phyloP scores from a whole-genome alignment of 768 basidiomycete genomes.

The Serendipita sp. region DNA sequence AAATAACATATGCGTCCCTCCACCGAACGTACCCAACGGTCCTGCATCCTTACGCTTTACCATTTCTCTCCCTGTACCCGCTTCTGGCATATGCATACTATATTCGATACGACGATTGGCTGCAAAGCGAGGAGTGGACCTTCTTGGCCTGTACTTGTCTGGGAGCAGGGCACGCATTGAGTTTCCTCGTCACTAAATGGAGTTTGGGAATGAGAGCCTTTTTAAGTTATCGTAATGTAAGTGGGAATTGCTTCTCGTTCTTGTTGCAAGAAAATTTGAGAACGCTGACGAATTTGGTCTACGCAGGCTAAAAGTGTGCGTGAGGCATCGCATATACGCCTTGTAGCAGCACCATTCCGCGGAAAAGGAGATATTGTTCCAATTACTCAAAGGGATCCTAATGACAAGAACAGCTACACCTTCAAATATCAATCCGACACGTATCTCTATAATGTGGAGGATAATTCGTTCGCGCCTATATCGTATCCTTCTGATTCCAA shows the following conservation, averaged over 20 bases:
- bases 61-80: conserved; percentile 70
- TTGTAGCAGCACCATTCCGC: conserved; percentile 64
- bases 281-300: not conserved
- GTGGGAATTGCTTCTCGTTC: conserved; percentile 11
- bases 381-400: conserved; percentile 14
- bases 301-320: conserved; percentile 43
- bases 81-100: conserved; percentile 84
- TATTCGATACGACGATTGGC: conserved; percentile 77
- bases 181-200: conserved; percentile 87
- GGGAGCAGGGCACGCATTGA: conserved; percentile 77
- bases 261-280: not conserved
- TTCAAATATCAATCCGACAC: conserved; percentile 95
- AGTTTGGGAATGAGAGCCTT: conserved; percentile 60
- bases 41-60: conserved; percentile 55
- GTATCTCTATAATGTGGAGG: conserved; percentile 49
- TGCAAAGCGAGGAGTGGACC: conserved; percentile 93
- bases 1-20: conserved; percentile 51
- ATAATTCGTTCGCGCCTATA: conserved; percentile 51
- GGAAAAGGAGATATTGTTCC: conserved; percentile 84
- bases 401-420: conserved; percentile 48
- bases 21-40: conserved; percentile 55
- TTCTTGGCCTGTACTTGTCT: conserved; percentile 81
- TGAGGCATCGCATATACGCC: conserved; percentile 66
- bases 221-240: conserved; percentile 64
- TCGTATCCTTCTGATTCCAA: conserved; percentile 71